Base-by-base conservation (phyloP, 202 grass and related monocot species). In the Hordeum pubiflorum region DNA sequence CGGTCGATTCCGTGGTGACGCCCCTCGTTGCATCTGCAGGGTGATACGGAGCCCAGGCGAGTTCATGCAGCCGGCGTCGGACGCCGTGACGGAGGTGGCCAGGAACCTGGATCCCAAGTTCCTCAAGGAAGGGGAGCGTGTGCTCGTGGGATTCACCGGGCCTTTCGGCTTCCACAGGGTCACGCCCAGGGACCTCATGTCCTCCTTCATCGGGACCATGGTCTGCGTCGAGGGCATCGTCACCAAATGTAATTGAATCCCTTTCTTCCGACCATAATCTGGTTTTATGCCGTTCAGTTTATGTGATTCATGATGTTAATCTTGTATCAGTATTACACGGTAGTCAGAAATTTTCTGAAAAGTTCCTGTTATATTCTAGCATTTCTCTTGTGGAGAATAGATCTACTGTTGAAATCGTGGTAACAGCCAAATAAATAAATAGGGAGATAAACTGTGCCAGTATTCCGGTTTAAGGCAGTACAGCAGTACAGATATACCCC, bases 191-290 rank as follows among this genome's bases (percentile, higher is more conserved):
- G 96, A 98, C 71, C 96, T 98, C 63, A 98, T 98, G 92, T 98
- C 96, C 6, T 91, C 92, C 76, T 95, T 98, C 82, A 95, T 98
- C 5, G 96, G 96, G 11, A 91, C 90, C 58, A 93, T 98, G 96
- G 96, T 98, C 79, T 98, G 96, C 64, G 92, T 98, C 10, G 92
- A 98, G 82, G 96, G 96, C 56, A 98, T 98, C 58, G 87, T 98
- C 77, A 95, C 96, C 15, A 98, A 98, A 95, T 98, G 96, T 98
- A 95, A 77, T 54, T 10, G 7, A 46, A 22, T 69, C 17, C 10
- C 39, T 52, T 41, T 54, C 15, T 64, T 15, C 43, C 86, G 10
- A 2, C 11, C 29, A 5, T 68, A 13, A 21, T 64, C 27, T 60
- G 1, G 9, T 61, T 76, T 40, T 1, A 46, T 34, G 3, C 10